These are phyloP conservation scores for Draba incana DNA, from an alignment of 345 rosid genomes.

Conservation along the genomic window DNA sequence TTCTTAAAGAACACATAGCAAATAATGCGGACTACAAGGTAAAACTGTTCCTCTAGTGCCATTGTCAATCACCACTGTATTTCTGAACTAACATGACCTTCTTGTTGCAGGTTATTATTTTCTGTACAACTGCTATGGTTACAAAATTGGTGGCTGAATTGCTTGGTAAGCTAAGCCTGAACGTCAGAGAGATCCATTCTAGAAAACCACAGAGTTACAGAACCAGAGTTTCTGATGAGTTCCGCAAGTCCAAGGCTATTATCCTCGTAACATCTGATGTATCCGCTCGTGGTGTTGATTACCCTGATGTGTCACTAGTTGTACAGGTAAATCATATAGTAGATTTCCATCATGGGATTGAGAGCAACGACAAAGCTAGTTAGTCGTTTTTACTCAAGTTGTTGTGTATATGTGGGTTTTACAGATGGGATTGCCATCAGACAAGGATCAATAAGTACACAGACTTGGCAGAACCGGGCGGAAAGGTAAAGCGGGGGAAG, in stretches of 20 bases:
- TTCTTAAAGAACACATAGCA: constrained; percentile 76
- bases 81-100: constrained; percentile 15
- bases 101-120: constrained; percentile 69
- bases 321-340: constrained; percentile 63
- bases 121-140: constrained; percentile 97
- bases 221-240: constrained; percentile 92
- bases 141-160: constrained; percentile 78
- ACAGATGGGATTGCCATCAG: constrained; percentile 91
- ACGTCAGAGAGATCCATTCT: constrained; percentile 96
- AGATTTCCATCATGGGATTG: constrained; percentile 1
- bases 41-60: constrained; percentile 19
- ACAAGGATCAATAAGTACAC: constrained; percentile 90
- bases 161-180: constrained; percentile 72
- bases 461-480: constrained; percentile 98
- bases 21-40: constrained; percentile 86
- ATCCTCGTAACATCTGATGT: constrained; percentile 98
- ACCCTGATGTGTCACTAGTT: constrained; percentile 97
- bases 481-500: constrained; percentile 94
- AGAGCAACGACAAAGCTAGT: not conserved
- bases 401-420: constrained; percentile 9
- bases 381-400: constrained; percentile 4
- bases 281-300: constrained; percentile 99
- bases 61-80: constrained; percentile 10
- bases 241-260: constrained; percentile 85
- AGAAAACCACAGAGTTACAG: constrained; percentile 94